Base-by-base conservation (phyloP, 2,329 filamentous ascomycete species). In the Penicillium sp. region DNA sequence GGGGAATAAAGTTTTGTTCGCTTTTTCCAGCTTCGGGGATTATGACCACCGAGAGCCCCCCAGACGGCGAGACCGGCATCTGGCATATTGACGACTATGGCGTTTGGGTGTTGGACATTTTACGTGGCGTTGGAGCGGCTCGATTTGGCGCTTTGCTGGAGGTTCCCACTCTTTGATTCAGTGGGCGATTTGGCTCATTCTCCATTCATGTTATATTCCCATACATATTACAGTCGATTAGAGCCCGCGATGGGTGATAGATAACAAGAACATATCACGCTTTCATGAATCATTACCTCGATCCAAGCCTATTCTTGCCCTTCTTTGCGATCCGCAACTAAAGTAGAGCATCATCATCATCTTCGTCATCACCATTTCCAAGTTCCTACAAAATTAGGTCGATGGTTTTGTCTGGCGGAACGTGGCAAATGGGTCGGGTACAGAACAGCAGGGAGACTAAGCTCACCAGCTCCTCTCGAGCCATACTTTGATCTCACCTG, bases 1-100 rank as follows among this genome's bases (percentile, higher is more conserved):
- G 61, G 54, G 59, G 59, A 55, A 57, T 60, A 33, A 64, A 22
- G 19, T 33, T 43, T 45, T 58, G n/a, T 60, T 51, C 4, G 38
- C 10, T 28, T 30, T 46, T n/a, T 7, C 3, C 4, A 3, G 26
- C 45, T 48, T 28, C 22, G n/a, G 46, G 28, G 45, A 26, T 14
- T 14, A 26, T 40, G 16, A 40, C 11, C 19, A 22, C 16, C 8
- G 2, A 19, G 3, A 19, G n/a, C 8, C 7, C 19, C 1, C 19
- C 25, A 4, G 40, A 43, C n/a, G 8, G 26, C 7, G 10, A n/a
- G 25, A n/a, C 7, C 5, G 3, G 25, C 10, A 0, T 2, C 1
- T 30, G 26, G 43, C 43, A 46, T 26, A 25, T 46, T 28, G 22
- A 13, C 43, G 7, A 28, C 6, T 46, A 28, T 14, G 25, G 43